Evolutionary conservation across 176 grass and related monocot genomes (phyloP), one percentile per base, ranked within the genome.

Genomic region (Pontederia paniculata): DNA sequence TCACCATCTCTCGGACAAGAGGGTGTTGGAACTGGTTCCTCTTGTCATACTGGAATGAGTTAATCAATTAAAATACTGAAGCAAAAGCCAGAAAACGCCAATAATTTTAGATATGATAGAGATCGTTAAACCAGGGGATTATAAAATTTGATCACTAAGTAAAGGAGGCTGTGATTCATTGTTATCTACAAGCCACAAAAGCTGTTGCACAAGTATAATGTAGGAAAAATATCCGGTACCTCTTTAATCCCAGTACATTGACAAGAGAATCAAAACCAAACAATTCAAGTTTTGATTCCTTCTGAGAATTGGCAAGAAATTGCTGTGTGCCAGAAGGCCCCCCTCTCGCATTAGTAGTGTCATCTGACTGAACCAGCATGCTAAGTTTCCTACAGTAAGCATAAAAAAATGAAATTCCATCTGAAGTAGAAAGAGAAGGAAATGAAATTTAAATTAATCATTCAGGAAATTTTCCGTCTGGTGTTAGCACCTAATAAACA

Each of bases 201-300:
- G 57, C 1, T 9, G n/a, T n/a, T 54, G 44, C 11, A 61, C 11
- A 66, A 60, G 53, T 44, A 74, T 65, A 48, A 67, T 9, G 19
- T 55, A 54, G 63, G 25, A 74, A 66, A 13, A 17, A 54, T 14
- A 37, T 45, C 5, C 12, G 7, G 0, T 90, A 97, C 93, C 93
- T 98, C 66, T 77, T 91, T 51, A 98, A 86, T 70, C 93, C 93
- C 80, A 98, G 77, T 73, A 91, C 90, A 77, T 98, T 98, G 60
- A 98, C 93, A 78, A 98, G 93, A 73, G 93, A 98, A 31, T 98
- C 91, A 65, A 97, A 98, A 70, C 93, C 93, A 74, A 98, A 98
- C 62, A 98, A 80, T 61, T 98, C 93, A 67, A 98, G 68, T 64
- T 98, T 98, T 58, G 93, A 98, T 68, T 98, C 86, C 13, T 56